Evolutionary conservation across 2,329 filamentous ascomycete genomes (phyloP).

Genomic region (Cladosporium halotolerans): DNA sequence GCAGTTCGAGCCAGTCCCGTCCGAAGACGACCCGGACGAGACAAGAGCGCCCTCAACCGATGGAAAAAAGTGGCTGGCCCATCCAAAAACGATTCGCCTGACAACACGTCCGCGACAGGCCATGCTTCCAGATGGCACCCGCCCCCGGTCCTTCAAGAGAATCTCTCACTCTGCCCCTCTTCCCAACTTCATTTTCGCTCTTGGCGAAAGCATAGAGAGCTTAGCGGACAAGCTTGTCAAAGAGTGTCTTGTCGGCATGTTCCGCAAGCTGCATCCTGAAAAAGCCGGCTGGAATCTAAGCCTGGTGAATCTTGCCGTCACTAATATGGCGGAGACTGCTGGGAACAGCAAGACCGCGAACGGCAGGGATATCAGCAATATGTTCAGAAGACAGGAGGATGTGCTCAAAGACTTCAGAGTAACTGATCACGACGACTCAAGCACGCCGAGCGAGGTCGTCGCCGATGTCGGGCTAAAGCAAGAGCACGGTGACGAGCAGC

Average conservation of each 20-base stretch:
- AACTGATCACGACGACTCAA: conserved; percentile 35
- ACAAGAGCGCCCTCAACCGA: conserved; percentile 14
- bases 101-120: conserved; percentile 62
- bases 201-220: conserved; percentile 51
- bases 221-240: conserved; percentile 63
- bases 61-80: conserved; percentile 62
- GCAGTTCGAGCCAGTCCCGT: conserved; percentile 15
- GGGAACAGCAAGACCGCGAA: conserved; percentile 38
- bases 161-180: conserved; percentile 69
- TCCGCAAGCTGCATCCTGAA: conserved; percentile 66
- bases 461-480: neutral
- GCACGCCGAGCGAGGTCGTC: conserved; percentile 12
- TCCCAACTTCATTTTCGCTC: conserved; percentile 66
- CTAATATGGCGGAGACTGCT: conserved; percentile 63
- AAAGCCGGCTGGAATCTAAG: conserved; percentile 70
- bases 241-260: conserved; percentile 64
- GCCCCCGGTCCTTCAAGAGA: conserved; percentile 57
- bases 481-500: neutral
- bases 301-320: conserved; percentile 78
- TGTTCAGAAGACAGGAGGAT: conserved; percentile 73
- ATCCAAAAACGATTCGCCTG: conserved; percentile 74
- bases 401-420: conserved; percentile 62
- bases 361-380: conserved; percentile 70
- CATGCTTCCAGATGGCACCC: conserved; percentile 47
- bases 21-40: conserved; percentile 24